Base-by-base conservation (phyloP, 306 rosid genomes). In the Mimosa bimucronata region DNA sequence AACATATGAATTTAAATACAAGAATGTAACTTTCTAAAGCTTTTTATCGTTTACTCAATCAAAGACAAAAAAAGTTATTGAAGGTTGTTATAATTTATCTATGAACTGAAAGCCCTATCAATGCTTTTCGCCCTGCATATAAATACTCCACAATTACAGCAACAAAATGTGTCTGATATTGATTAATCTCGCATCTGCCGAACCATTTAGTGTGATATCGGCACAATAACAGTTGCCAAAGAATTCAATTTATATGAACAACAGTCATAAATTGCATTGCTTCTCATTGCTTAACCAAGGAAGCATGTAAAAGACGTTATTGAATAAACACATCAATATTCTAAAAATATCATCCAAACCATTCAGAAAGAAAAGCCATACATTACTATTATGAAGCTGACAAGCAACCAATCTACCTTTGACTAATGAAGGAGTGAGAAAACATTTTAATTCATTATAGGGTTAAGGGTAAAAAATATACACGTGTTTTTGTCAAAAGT, bases 91-190 rank as follows among this genome's bases (percentile, higher is more conserved):
- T 38, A 28, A 48, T 46, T 77, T 50, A 25, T 52, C 30, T 7
- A 31, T 14, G 48, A 44, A 37, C 75, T 14, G 57, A 65, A 73
- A 3, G 18, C 31, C 61, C 29, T 34, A 67, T 60, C 10, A 55
- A 67, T 25, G 52, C 23, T 55, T 66, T 40, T 37, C 74, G 45
- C 73, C 62, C 38, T 53, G 48, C 78, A 68, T 42, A 40, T 5
- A 68, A 61, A 68, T 16, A 9, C 53, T 41, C 38, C 53, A 41
- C 21, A 26, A 78, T 60, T 68, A 55, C n/a, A 83, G 70, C 75
- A 69, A n/a, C 58, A 21, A 82, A 70, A 75, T n/a, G 29, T 40
- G 40, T 26, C 40, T 11, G 48, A 31, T 23, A 25, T 31, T 38
- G 45, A 67, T 41, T 45, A 77, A 55, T 42, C 5, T 37, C 34